Base-by-base conservation (phyloP, 1,284 basidiomycete species). In the Trametes versicolor region DNA sequence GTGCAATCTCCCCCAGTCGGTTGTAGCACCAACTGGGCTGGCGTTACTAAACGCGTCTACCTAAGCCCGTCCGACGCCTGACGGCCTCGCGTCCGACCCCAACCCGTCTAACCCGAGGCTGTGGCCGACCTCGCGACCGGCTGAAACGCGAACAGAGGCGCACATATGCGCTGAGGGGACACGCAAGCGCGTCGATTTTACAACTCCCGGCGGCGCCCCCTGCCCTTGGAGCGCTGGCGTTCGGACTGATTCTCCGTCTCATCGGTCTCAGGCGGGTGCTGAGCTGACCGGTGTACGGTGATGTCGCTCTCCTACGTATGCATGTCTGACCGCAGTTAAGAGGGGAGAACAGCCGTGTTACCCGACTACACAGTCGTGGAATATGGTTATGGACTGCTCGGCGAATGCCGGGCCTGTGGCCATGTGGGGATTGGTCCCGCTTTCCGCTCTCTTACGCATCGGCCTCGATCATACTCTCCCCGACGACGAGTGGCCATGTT, bases 341-440 rank as follows among this genome's bases (percentile, higher is more conserved):
- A 43, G 27, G 15, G 19, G 4, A 19, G n/a, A n/a, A n/a, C 17
- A 12, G 25, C 19, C 27, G 6, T 45, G 27, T 23, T 45, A 43
- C n/a, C 25, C 27, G 54, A 15, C 29, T 21, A 19, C 29, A 47
- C 29, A 17, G 39, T 47, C 41, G n/a, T 32, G 54, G 17, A 36
- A 50, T 41, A 41, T 32, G 13, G 47, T n/a, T 25, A 21, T n/a
- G 34, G 27, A 12, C 54, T 15, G 19, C 21, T 56, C 61, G 61
- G 61, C 61, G 55, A 54, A 51, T 57, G 55, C 54, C 61, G 61
- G 61, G 47, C 17, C 17, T 25, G 2, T 13, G 21, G 41, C 48
- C 61, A 52, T 62, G 60, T 52, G 61, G 45, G 19, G 23, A 41
- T n/a, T 43, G 41, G 52, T 34, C n/a, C 48, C 54, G 61, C 54